Conservation (phyloP, 1,139 yeast genomes). For the Suhomyces wounanorum region DNA sequence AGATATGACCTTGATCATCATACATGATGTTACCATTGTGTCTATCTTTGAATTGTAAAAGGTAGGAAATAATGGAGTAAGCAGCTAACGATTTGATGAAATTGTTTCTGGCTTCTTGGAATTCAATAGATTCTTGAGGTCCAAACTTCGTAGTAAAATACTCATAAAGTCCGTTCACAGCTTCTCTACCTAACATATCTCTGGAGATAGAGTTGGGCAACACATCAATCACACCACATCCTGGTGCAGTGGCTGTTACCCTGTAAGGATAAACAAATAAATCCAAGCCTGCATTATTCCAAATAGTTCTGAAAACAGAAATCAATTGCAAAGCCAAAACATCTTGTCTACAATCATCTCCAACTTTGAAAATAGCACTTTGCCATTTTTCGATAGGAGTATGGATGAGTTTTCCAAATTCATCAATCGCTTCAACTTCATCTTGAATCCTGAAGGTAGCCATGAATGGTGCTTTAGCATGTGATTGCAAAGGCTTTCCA, state of each 20-base stretch:
- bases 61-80: slow-evolving; percentile 87
- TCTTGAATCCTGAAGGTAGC: slow-evolving; percentile 87
- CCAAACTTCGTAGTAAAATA: slow-evolving; percentile 93
- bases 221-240: slow-evolving; percentile 98
- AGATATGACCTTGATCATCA: slow-evolving; percentile 89
- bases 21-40: slow-evolving; percentile 99
- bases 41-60: slow-evolving; percentile 94
- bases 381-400: slow-evolving; percentile 68
- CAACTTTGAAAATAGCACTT: slow-evolving; percentile 97
- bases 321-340: slow-evolving; percentile 90
- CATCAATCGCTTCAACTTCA: slow-evolving; percentile 47
- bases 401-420: slow-evolving; percentile 39
- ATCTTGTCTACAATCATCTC: slow-evolving; percentile 98
- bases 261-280: slow-evolving; percentile 90
- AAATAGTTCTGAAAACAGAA: slow-evolving; percentile 87
- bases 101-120: slow-evolving; percentile 88
- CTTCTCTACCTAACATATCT: slow-evolving; percentile 98
- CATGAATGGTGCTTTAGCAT: slow-evolving; percentile 98
- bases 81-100: slow-evolving; percentile 95
- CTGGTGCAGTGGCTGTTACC: slow-evolving; percentile 98
- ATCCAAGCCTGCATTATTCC: slow-evolving; percentile 86
- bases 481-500: slow-evolving; percentile 96
- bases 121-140: slow-evolving; percentile 85
- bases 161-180: slow-evolving; percentile 94
- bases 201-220: slow-evolving; percentile 92